phyloP scores from a whole-genome alignment of 805 yeast genomes.

The Candida lessepsii region DNA sequence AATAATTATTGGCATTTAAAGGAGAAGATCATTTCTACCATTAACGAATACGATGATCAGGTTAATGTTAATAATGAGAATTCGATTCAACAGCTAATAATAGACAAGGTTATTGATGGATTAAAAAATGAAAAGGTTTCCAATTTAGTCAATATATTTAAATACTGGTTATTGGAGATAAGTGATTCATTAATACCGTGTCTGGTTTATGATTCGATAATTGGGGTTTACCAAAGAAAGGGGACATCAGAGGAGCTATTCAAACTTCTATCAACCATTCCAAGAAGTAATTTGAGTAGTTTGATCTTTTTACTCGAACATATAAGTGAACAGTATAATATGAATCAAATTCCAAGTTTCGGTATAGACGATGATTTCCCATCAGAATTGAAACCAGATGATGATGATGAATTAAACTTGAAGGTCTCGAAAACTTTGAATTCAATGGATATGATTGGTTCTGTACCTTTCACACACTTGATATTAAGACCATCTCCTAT shows the following conservation, averaged over 20 bases:
- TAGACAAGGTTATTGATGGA: conserved; percentile 17
- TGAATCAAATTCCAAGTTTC: conserved; percentile 24
- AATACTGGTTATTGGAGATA: conserved; percentile 41
- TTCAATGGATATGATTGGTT: conserved; percentile 35
- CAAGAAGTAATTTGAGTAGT: conserved; percentile 40
- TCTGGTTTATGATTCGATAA: conserved; percentile 32
- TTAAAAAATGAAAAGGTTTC: conserved; percentile 10
- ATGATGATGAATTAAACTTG: conserved; percentile 2
- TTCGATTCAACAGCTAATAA: conserved; percentile 22
- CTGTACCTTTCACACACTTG: conserved; percentile 40
- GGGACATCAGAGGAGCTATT: conserved; percentile 19
- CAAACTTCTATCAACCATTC: conserved; percentile 30
- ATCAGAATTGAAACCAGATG: conserved; percentile 12
- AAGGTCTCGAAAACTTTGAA: conserved; percentile 22
- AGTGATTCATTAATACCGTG: conserved; percentile 44
- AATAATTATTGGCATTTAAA: conserved; percentile 36
- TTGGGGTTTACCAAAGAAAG: conserved; percentile 13
- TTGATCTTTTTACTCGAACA: conserved; percentile 37
- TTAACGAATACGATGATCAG: conserved; percentile 19
- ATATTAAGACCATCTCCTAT: conserved; percentile 40
- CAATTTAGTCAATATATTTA: conserved; percentile 30
- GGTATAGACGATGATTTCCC: conserved; percentile 27
- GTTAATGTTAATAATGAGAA: conserved; percentile 18
- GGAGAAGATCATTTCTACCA: conserved; percentile 23
- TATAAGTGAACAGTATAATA: conserved; percentile 23